Evolutionary conservation across 768 basidiomycete genomes (phyloP).

Genomic region (Boletus fagicola): DNA sequence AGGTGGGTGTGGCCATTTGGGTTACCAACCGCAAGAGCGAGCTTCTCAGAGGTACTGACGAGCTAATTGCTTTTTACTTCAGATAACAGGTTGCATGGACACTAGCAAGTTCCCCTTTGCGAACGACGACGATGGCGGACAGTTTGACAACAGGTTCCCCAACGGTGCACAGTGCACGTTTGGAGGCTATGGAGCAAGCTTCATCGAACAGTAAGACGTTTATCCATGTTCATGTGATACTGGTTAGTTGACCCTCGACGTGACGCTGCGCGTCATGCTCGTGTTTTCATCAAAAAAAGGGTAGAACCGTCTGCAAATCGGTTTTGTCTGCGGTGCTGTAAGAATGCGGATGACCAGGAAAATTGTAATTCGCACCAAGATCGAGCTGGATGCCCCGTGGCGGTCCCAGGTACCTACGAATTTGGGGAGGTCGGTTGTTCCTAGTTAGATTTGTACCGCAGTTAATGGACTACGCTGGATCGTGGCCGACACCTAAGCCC

Average conservation of each 20-base stretch:
- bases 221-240: not conserved
- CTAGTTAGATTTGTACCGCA: slow-evolving; percentile 21
- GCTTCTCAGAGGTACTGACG: not conserved
- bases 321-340: slow-evolving; percentile 52
- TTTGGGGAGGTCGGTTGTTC: slow-evolving; percentile 41
- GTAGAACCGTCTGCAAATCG: slow-evolving; percentile 45
- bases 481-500: slow-evolving; percentile 2
- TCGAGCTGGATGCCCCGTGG: slow-evolving; percentile 39
- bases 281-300: slow-evolving; percentile 24
- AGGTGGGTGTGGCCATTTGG: slow-evolving; percentile 25
- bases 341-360: slow-evolving; percentile 38
- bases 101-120: slow-evolving; percentile 31
- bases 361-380: slow-evolving; percentile 55
- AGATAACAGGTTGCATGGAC: slow-evolving; percentile 43
- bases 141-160: slow-evolving; percentile 50
- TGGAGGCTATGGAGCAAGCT: slow-evolving; percentile 51
- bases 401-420: slow-evolving; percentile 46
- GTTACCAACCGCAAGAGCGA: not conserved
- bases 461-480: slow-evolving; percentile 11
- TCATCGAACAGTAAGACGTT: slow-evolving; percentile 45
- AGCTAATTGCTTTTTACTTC: not conserved
- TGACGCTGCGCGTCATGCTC: not conserved
- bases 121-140: slow-evolving; percentile 43
- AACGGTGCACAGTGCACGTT: slow-evolving; percentile 54
- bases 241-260: not conserved